Base-by-base conservation (phyloP, 2,329 filamentous ascomycete species). In the Fusarium liriodendri region DNA sequence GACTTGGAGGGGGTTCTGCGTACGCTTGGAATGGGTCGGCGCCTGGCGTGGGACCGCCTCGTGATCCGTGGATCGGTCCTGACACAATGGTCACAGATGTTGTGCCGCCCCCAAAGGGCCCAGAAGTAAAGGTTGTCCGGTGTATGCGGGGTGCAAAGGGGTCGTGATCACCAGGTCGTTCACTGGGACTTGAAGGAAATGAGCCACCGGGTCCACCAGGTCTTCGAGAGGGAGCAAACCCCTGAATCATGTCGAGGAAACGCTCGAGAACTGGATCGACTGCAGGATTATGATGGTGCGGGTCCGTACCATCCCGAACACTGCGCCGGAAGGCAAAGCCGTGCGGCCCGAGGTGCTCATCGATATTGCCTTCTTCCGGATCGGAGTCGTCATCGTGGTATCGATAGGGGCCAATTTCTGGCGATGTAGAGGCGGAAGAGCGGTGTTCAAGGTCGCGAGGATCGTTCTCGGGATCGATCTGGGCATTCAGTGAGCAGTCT, bases 381-480 rank as follows among this genome's bases (percentile, higher is more conserved):
- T 91, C 90, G 2, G 89, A 89, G 60, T 83, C 80, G 58, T 84
- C 81, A 38, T 82, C 79, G 50, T 84, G 80, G 55, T 75, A 68
- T 45, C 71, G 78, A 42, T 71, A 74, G n/a, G 76, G 77, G 18
- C 73, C 64, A n/a, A 71, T 68, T 62, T 80, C 80, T 38, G 81
- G 76, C 7, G 81, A 81, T 5, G 80, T 80, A 27, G 78, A 75
- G 52, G 74, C 72, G 32, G 79, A 80, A 25, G 74, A 71, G 29
- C 72, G 69, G 20, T 82, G 79, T 25, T 81, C 77, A 10, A 75
- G 73, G 2, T 81, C 76, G 71, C 93, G 88, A 11, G 93, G 93
- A 75, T 95, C 93, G 76, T 90, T 90, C 3, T 89, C 87, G 1
- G 83, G 80, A 25, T 84, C 84, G 22, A 91, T 80, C 89, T 91